A percentile compares a stretch with the other conserved stretches of the same genome.
phyloP scores from a whole-genome alignment of 179 eudicot genomes.

The Actinidia polygama region DNA sequence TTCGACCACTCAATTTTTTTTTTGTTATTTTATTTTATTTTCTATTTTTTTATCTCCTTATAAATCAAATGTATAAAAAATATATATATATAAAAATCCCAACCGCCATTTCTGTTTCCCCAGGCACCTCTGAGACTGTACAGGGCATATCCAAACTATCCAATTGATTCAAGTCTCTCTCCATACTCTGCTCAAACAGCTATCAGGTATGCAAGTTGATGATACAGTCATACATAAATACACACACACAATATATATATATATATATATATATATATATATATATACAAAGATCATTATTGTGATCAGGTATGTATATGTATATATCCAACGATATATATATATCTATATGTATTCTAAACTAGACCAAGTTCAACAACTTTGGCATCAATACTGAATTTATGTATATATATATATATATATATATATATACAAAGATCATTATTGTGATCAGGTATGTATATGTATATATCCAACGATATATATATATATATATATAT shows the following conservation, averaged over 20 bases:
- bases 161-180: constrained; percentile 9
- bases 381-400: neutral
- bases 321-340: too few relatives aligned
- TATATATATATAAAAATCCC: neutral
- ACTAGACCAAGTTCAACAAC: too few relatives aligned
- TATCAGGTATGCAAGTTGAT: constrained; percentile 6
- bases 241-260: too few relatives aligned
- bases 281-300: too few relatives aligned
- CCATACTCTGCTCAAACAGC: neutral
- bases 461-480: too few relatives aligned
- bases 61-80: neutral
- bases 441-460: too few relatives aligned
- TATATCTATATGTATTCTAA: too few relatives aligned
- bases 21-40: neutral
- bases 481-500: too few relatives aligned
- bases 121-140: constrained; percentile 9
- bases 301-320: too few relatives aligned
- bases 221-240: neutral
- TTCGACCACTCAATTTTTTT: constrained; percentile 28
- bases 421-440: too few relatives aligned
- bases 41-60: neutral
- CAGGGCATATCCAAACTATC: neutral
- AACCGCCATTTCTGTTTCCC: constrained; percentile 23
- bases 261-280: too few relatives aligned
- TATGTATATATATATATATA: too few relatives aligned